Evolutionary conservation across 2,329 filamentous ascomycete genomes (phyloP), one percentile per base, ranked within the genome.

Genomic region (Fusarium avenaceum): DNA sequence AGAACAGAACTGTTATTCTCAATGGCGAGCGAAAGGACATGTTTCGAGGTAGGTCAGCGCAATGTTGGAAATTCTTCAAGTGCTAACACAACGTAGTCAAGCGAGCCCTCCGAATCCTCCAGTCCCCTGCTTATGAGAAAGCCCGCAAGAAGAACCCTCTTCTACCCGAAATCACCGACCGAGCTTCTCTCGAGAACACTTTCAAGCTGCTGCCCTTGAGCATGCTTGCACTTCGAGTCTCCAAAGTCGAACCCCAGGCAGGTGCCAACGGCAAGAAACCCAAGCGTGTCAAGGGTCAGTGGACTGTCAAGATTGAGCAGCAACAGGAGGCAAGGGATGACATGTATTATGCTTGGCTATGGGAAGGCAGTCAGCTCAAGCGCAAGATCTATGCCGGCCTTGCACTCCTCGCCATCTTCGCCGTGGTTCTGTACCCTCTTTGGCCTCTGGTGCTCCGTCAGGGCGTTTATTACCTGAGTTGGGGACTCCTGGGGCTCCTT

Each of bases 11-110:
- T 19, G 95, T 92, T 78, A 96, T 99, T 69, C 87, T 98, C 70
- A 94, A 97, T 71, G 96, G 96, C 74, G 94, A 97, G 85, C 89
- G 96, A 75, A 98, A 97, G 82, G 95, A 99, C 71, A 96, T 99
- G 92, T 98, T 99, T 81, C 92, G 91, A 86, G 94, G 93, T 95
- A 84, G 49, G 76, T 65, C 22, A 30, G 14, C 26, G n/a, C 39
- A 17, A 19, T 19, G 19, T n/a, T 19, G 9, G 32, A 43, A 45
- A 46, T 35, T 42, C 15, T 40, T 8, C 30, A n/a, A 61, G 38
- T 14, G 10, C 52, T 68, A 56, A 69, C 50, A 30, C 42, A 6
- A 17, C 24, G 71, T 70, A 97, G 96, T 99, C 79, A 98, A 98
- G 86, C 93, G 96, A 77, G 96, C 96, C 40, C 90, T 99, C 65